Evolutionary conservation across 2,329 filamentous ascomycete genomes (phyloP).

Genomic region (Claviceps sp.): DNA sequence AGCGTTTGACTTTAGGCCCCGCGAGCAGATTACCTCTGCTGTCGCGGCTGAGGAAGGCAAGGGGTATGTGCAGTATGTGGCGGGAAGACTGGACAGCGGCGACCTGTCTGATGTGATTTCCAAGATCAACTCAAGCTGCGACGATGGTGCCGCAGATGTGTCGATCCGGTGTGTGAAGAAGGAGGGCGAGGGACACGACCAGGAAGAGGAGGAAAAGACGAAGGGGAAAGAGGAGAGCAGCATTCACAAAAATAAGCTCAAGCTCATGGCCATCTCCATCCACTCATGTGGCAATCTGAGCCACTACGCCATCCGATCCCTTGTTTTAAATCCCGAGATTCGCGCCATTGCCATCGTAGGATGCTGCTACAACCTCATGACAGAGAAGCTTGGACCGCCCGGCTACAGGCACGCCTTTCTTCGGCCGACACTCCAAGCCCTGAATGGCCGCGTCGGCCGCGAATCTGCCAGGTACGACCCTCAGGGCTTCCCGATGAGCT

Average conservation of each 20-base stretch:
- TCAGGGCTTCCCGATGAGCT: constrained; percentile 88
- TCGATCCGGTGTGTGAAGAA: neutral
- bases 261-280: constrained; percentile 80
- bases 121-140: constrained; percentile 32
- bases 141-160: constrained; percentile 1
- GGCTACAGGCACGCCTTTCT: constrained; percentile 74
- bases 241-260: constrained; percentile 22
- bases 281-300: constrained; percentile 97
- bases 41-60: constrained; percentile 47
- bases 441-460: constrained; percentile 53
- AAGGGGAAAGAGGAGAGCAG: neutral
- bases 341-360: constrained; percentile 89
- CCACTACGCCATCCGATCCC: constrained; percentile 79
- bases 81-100: constrained; percentile 59
- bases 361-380: constrained; percentile 95
- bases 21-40: constrained; percentile 32
- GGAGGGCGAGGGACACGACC: neutral
- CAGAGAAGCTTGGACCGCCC: constrained; percentile 74
- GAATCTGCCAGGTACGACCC: constrained; percentile 67
- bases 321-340: constrained; percentile 72
- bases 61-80: constrained; percentile 64
- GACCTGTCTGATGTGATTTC: constrained; percentile 55
- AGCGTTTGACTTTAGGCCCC: constrained; percentile 32
- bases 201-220: constrained; percentile 3
- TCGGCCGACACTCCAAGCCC: constrained; percentile 51